Evolutionary conservation across 129 eudicot genomes (phyloP).

Genomic region (Solidago caesia): DNA sequence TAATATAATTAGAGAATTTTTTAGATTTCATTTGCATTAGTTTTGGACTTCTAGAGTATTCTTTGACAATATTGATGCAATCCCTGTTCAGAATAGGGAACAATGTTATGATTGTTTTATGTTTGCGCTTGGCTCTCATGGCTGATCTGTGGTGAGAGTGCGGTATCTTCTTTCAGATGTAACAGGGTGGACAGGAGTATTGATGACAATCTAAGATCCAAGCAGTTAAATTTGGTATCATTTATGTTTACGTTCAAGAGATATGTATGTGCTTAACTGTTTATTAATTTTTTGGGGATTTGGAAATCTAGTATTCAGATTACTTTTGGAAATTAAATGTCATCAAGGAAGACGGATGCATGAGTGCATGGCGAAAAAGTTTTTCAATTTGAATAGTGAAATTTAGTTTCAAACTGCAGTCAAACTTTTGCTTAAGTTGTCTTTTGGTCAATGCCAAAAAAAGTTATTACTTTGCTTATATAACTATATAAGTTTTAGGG

Average conservation of each 20-base stretch:
- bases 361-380: not conserved
- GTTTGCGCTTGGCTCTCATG: slow-evolving; percentile 6
- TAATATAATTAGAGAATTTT: not conserved
- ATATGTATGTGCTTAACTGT: slow-evolving; percentile 15
- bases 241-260: not conserved
- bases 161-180: not conserved
- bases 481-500: not conserved
- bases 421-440: not conserved
- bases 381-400: slow-evolving; percentile 2
- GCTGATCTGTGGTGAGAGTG: slow-evolving; percentile 13
- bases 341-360: slow-evolving; percentile 5
- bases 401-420: not conserved
- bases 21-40: slow-evolving; percentile 9
- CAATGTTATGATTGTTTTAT: not conserved
- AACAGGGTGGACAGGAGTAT: not conserved
- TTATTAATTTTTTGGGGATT: not conserved
- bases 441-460: not conserved
- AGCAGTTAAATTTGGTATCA: not conserved
- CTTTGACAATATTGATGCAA: slow-evolving; percentile 11
- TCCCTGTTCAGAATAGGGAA: not conserved
- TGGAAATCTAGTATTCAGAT: slow-evolving; percentile 1
- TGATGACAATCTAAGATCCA: not conserved
- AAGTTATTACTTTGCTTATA: not conserved
- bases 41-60: slow-evolving; percentile 4
- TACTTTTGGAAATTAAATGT: slow-evolving; percentile 7